Evolutionary conservation across 2,329 filamentous ascomycete species (phyloP), one percentile per base, ranked within the genome.

Genomic region (Sporothrix pseudoabietina): DNA sequence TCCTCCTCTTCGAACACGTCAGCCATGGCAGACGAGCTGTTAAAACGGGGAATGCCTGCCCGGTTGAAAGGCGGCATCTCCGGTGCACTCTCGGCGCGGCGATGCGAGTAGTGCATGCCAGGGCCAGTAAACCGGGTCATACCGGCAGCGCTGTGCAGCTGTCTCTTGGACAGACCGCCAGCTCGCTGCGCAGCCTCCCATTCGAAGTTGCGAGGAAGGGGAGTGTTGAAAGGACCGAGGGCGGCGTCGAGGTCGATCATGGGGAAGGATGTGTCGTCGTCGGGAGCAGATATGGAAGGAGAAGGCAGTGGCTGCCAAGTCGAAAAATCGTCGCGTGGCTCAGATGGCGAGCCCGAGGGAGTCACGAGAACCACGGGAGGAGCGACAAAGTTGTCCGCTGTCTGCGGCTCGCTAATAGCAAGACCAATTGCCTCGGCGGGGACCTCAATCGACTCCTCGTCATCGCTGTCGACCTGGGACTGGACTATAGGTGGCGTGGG

Each of bases 211-310:
- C 85, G 85, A 44, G 84, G 84, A 1, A 90, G 84, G 35, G 92
- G 92, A 0, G 94, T 97, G 78, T 97, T 96, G 81, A 97, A 97
- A 0, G 95, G 94, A 1, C 94, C 94, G 1, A 98, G 86, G 35
- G 95, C 96, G 22, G 94, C 95, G 82, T 99, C 96, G 57, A 99
- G 84, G 80, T 99, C 96, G 76, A 99, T 97, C 81, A 98, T 91
- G 8, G 92, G 91, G 78, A 90, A 93, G 71, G 91, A 87, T 3
- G 88, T 81, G 74, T 97, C 93, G 65, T 90, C 88, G 9, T 89
- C 85, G 2, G 81, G 81, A 57, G 77, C 82, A 75, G 77, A 78
- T 22, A 71, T 35, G 1, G 73, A 68, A 3, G 75, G 72, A 2
- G 78, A 77, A 5, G 78, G 79, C 39, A 81, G 81, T 76, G 84